Conservation (phyloP, 1,284 basidiomycete species). For the Boletus mariae region DNA sequence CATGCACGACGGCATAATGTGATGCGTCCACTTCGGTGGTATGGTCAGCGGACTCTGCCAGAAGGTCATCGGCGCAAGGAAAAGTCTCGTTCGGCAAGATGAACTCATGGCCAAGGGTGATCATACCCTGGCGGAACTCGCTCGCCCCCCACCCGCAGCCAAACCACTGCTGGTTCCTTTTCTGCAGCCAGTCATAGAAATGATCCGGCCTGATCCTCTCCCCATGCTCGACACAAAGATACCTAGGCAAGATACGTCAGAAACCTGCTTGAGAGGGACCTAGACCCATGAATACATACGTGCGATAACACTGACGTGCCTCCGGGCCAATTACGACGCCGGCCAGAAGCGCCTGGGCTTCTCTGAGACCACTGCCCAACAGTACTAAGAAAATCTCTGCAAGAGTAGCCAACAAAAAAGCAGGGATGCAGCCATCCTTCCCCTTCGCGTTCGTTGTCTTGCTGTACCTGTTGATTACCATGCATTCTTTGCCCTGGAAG, state of each 20-base stretch:
- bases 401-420: not conserved
- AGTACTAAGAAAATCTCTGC: not conserved
- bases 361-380: not conserved
- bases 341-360: not conserved
- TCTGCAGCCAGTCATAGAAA: not conserved
- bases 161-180: not conserved
- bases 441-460: not conserved
- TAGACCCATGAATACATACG: not conserved
- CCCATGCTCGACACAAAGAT: not conserved
- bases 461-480: slow-evolving; percentile 2
- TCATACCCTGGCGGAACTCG: not conserved
- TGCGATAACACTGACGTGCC: not conserved
- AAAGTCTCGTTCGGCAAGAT: not conserved
- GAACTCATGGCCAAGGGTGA: not conserved
- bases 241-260: not conserved
- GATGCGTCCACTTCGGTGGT: not conserved
- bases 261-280: not conserved
- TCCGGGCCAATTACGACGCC: not conserved
- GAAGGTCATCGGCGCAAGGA: not conserved
- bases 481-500: slow-evolving; percentile 2
- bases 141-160: slow-evolving; percentile 3
- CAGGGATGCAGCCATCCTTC: not conserved
- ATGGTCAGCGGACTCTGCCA: not conserved
- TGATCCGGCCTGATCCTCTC: not conserved
- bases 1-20: not conserved